These are phyloP conservation scores for Podochytrium sp. DNA, from an alignment of 192 early-diverging fungal genomes.

Conservation along the genomic window DNA sequence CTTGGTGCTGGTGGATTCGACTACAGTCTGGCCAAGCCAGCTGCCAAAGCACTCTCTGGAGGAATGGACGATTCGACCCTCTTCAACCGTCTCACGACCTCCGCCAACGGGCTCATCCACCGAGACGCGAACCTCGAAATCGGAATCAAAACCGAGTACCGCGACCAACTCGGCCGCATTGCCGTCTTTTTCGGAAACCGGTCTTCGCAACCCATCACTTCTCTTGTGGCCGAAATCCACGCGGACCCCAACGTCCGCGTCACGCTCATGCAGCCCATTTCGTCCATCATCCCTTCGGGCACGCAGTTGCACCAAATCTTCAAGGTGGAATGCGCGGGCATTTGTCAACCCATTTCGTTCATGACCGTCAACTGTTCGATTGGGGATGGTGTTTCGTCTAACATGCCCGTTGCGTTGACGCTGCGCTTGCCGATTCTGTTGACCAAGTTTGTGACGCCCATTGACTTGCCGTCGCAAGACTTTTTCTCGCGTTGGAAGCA, in stretches of 20 bases:
- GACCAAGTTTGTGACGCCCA: constrained; percentile 87
- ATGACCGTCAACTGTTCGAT: constrained; percentile 69
- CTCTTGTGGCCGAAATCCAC: constrained; percentile 57
- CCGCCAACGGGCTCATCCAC: constrained; percentile 86
- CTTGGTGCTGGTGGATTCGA: constrained; percentile 40
- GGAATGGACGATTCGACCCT: constrained; percentile 29
- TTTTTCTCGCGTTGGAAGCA: constrained; percentile 96
- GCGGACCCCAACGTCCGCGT: constrained; percentile 56
- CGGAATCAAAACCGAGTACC: constrained; percentile 92
- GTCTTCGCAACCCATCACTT: constrained; percentile 67
- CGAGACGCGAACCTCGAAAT: constrained; percentile 90
- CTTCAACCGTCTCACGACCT: constrained; percentile 47
- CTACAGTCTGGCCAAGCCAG: constrained; percentile 53
- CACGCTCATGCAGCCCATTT: constrained; percentile 61
- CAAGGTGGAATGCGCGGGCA: constrained; percentile 73
- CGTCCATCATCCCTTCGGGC: constrained; percentile 64
- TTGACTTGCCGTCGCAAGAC: constrained; percentile 71
- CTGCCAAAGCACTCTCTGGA: constrained; percentile 19
- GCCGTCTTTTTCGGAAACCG: constrained; percentile 94
- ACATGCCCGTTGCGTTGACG: constrained; percentile 45
- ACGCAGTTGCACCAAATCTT: constrained; percentile 84
- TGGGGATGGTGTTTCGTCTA: constrained; percentile 29
- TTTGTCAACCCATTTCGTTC: constrained; percentile 62
- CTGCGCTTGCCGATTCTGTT: constrained; percentile 80
- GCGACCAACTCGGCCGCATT: constrained; percentile 83